A percentile compares a stretch with the other conserved stretches of the same genome.
These are phyloP conservation scores for Naganishia onofrii DNA, from an alignment of 768 basidiomycete genomes.

Conservation along the genomic window DNA sequence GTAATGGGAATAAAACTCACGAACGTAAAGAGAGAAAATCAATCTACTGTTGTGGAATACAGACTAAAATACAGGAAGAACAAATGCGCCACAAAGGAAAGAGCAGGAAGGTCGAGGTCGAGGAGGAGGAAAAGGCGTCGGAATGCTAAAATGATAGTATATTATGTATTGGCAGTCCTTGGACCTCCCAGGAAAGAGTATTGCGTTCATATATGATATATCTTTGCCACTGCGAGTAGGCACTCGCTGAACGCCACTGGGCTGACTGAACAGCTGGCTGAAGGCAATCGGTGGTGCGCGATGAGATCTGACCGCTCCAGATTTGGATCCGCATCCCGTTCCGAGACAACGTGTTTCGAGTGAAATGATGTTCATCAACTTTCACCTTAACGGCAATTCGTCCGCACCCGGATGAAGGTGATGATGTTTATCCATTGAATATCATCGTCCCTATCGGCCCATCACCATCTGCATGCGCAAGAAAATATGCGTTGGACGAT, in stretches of 20 bases:
- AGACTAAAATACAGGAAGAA: not conserved
- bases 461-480: too few species aligned
- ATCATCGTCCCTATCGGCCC: too few species aligned
- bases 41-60: not conserved
- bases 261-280: too few species aligned
- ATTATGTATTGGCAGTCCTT: too few species aligned
- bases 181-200: too few species aligned
- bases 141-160: too few species aligned
- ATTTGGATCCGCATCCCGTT: conserved; percentile 1
- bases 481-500: too few species aligned
- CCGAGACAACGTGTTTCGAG: not conserved
- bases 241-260: not conserved
- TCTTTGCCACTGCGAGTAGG: not conserved
- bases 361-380: too few species aligned
- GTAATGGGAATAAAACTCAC: not conserved
- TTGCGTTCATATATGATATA: not conserved
- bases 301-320: not conserved
- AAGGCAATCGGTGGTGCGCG: not conserved
- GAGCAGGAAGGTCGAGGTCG: not conserved
- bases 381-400: too few species aligned
- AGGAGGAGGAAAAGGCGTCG: too few species aligned
- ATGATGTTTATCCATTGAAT: too few species aligned
- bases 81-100: not conserved
- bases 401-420: too few species aligned
- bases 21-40: not conserved